Conservation (phyloP, 2,329 filamentous ascomycete species). For the Hyphodiscus sp. region DNA sequence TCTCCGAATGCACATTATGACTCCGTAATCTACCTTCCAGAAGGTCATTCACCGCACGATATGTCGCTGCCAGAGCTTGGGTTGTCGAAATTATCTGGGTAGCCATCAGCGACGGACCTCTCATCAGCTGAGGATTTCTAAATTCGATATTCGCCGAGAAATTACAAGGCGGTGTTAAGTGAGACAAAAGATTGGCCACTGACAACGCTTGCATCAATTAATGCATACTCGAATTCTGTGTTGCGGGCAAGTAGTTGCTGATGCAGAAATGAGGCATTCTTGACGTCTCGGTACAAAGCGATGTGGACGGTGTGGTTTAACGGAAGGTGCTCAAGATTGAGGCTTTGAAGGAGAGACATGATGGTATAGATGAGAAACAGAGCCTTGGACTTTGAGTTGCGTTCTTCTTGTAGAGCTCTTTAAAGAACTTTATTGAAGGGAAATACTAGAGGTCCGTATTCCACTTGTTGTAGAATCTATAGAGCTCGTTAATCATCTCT, state of each 20-base stretch:
- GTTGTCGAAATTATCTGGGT: conserved; percentile 39
- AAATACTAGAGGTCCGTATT: too few species aligned
- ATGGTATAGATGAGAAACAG: not conserved
- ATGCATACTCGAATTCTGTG: conserved; percentile 81
- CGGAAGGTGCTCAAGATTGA: conserved; percentile 72
- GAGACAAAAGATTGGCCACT: conserved; percentile 22
- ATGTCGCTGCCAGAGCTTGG: conserved; percentile 43
- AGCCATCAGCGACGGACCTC: not conserved
- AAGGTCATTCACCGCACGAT: conserved; percentile 43
- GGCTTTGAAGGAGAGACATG: conserved; percentile 50
- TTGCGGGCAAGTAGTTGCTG: conserved; percentile 83
- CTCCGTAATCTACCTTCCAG: conserved; percentile 37
- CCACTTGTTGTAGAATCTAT: too few species aligned
- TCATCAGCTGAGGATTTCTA: conserved; percentile 8
- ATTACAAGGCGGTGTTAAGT: not conserved
- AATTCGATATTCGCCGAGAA: not conserved
- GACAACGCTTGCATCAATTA: conserved; percentile 80
- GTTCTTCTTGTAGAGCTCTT: too few species aligned
- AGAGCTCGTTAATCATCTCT: too few species aligned
- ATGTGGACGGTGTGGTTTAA: conserved; percentile 60
- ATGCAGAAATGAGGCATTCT: conserved; percentile 72
- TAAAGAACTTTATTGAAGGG: too few species aligned
- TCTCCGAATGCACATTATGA: conserved; percentile 49
- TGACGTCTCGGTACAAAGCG: conserved; percentile 67
- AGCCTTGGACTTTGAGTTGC: too few species aligned